A percentile compares a stretch with the other conserved stretches of the same genome.
phyloP scores from a whole-genome alignment of 2,329 filamentous ascomycete genomes.

The Microthyrium microscopicum region DNA sequence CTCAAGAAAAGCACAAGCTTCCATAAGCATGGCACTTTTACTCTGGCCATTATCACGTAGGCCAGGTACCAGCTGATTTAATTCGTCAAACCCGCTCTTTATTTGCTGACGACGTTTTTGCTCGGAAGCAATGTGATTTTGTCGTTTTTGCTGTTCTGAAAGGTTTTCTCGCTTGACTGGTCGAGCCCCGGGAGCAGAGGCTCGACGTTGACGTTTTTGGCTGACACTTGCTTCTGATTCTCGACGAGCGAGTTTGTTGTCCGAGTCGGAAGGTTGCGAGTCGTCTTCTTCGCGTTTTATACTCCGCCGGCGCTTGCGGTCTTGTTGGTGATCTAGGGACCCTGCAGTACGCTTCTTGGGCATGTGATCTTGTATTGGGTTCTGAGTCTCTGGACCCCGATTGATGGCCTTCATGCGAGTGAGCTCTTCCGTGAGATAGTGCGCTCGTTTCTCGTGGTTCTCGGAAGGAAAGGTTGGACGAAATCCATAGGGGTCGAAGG shows the following conservation, averaged over 20 bases:
- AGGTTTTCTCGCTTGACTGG: constrained; percentile 36
- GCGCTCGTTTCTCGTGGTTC: constrained; percentile 2
- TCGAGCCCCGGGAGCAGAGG: not conserved
- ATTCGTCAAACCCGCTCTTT: constrained; percentile 64
- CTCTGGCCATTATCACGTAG: constrained; percentile 60
- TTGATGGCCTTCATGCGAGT: constrained; percentile 6
- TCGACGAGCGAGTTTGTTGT: not conserved
- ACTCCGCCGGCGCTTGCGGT: no score
- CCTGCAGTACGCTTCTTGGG: no score
- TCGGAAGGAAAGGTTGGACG: constrained; percentile 1
- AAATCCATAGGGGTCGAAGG: constrained; percentile 6
- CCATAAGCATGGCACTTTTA: constrained; percentile 63
- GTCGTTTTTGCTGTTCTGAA: constrained; percentile 63
- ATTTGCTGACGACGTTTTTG: constrained; percentile 73
- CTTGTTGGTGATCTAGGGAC: no score
- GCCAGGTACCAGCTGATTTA: constrained; percentile 61
- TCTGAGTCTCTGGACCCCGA: no score
- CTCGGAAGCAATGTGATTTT: constrained; percentile 76
- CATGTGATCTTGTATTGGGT: no score
- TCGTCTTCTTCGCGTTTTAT: no score
- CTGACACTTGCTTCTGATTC: constrained; percentile 4
- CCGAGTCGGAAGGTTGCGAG: no score
- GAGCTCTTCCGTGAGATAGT: constrained; percentile 6
- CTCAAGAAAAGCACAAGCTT: constrained; percentile 65
- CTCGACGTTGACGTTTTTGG: not conserved